A percentile compares a stretch with the other conserved stretches of the same genome.
Evolutionary conservation across 108 stramenopile genomes (phyloP).

Genomic region (Cyclotella cryptica): DNA sequence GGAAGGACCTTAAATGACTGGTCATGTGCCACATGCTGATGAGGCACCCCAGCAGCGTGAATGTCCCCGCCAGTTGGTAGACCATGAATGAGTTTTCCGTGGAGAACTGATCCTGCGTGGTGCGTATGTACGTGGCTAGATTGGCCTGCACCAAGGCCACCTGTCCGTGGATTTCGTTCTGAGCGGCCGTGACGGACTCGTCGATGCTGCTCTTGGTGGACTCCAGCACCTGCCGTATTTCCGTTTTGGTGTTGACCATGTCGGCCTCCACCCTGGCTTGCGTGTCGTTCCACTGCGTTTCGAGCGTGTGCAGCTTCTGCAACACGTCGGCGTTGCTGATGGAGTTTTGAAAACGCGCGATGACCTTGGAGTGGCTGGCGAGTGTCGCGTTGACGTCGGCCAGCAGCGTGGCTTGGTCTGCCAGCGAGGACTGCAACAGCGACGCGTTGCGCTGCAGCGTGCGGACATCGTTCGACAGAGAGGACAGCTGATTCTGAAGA

Average conservation of each 20-base stretch:
- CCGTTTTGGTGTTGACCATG: constrained; percentile 53
- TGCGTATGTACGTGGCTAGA: constrained; percentile 57
- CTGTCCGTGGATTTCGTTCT: constrained; percentile 40
- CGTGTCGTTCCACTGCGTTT: constrained; percentile 45
- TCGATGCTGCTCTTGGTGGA: constrained; percentile 35
- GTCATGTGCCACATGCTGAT: constrained; percentile 96
- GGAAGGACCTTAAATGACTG: constrained; percentile 78
- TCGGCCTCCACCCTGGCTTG: constrained; percentile 65
- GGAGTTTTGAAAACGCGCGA: constrained; percentile 76
- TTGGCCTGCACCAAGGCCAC: constrained; percentile 43
- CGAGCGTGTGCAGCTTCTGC: constrained; percentile 49
- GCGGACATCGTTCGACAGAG: constrained; percentile 20
- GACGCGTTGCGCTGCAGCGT: constrained; percentile 11
- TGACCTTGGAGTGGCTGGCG: constrained; percentile 58
- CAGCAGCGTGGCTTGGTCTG: not conserved
- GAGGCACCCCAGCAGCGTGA: constrained; percentile 85
- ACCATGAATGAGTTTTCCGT: constrained; percentile 95
- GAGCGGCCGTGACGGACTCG: constrained; percentile 36
- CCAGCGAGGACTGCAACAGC: constrained; percentile 1
- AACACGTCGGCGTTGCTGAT: constrained; percentile 86
- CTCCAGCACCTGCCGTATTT: constrained; percentile 37
- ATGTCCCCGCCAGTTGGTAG: constrained; percentile 91
- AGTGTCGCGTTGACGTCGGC: constrained; percentile 16
- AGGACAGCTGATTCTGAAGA: constrained; percentile 21
- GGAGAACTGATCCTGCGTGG: constrained; percentile 91